A percentile compares a stretch with the other conserved stretches of the same genome.
These are phyloP conservation scores for Geotrichum reessii DNA, from an alignment of 1,139 yeast genomes.

Conservation along the genomic window DNA sequence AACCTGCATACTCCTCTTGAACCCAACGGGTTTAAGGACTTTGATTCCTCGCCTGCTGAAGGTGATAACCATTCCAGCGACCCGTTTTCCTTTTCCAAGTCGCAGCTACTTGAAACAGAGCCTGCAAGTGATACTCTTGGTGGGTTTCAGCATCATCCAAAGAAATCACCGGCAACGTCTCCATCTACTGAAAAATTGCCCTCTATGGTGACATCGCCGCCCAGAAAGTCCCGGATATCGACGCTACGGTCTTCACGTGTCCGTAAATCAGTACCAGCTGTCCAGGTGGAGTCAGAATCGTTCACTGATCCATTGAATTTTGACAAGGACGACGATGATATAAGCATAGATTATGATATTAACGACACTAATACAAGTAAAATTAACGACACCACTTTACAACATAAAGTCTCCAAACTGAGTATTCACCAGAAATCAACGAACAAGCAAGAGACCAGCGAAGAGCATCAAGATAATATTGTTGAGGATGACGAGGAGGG, in stretches of 20 bases:
- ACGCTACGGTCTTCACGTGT: constrained; percentile 9
- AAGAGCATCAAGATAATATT: not conserved
- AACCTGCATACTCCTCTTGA: not conserved
- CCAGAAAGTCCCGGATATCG: constrained; percentile 7
- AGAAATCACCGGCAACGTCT: not conserved
- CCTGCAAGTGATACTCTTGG: not conserved
- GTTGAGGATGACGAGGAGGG: not conserved
- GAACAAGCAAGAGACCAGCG: not conserved
- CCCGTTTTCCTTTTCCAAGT: not conserved
- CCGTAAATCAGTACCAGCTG: not conserved
- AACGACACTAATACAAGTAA: not conserved
- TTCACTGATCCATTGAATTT: constrained; percentile 8
- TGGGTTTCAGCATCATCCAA: not conserved
- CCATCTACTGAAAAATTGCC: not conserved
- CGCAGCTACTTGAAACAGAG: not conserved
- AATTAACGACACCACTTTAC: not conserved
- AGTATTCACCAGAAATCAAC: not conserved
- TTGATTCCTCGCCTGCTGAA: not conserved
- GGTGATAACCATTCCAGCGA: not conserved
- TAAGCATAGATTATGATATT: not conserved
- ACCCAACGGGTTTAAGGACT: not conserved
- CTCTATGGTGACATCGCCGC: not conserved
- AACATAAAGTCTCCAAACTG: not conserved
- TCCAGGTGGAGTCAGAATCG: constrained; percentile 12
- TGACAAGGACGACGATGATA: not conserved